Percentiles rank a stretch among this genome's conserved stretches.
Evolutionary conservation across 495 filamentous ascomycete species (phyloP).

Genomic region (Penicillium salamii): DNA sequence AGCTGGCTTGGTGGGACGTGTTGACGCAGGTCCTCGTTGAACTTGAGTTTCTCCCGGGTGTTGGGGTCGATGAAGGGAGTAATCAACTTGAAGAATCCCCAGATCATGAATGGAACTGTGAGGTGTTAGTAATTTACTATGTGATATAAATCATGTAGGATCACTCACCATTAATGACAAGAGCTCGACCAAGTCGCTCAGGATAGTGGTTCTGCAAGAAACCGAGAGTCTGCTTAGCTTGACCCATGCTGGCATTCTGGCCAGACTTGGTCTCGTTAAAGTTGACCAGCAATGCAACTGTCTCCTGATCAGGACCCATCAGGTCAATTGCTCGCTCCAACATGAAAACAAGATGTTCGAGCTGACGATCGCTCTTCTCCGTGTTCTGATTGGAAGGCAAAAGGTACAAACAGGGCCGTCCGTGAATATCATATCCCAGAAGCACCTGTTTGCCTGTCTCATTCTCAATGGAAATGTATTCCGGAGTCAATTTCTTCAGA

Average conservation of each 20-base stretch:
- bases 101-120: slow-evolving; percentile 81
- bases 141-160: neutral
- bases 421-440: slow-evolving; percentile 80
- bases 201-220: slow-evolving; percentile 96
- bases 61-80: slow-evolving; percentile 92
- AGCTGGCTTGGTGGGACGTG: slow-evolving; percentile 78
- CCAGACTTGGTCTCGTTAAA: slow-evolving; percentile 77
- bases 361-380: slow-evolving; percentile 78
- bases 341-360: slow-evolving; percentile 94
- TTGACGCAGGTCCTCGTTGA: slow-evolving; percentile 80
- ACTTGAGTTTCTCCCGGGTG: slow-evolving; percentile 89
- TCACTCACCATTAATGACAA: slow-evolving; percentile 77
- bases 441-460: slow-evolving; percentile 94
- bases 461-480: slow-evolving; percentile 86
- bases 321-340: slow-evolving; percentile 85
- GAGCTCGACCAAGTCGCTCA: slow-evolving; percentile 82
- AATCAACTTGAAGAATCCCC: slow-evolving; percentile 91
- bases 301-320: slow-evolving; percentile 83
- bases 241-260: slow-evolving; percentile 69
- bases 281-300: slow-evolving; percentile 79
- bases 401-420: slow-evolving; percentile 83
- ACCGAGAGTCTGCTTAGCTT: slow-evolving; percentile 73
- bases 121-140: slow-evolving; percentile 1
- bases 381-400: slow-evolving; percentile 91
- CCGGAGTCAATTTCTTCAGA: slow-evolving; percentile 66